A percentile compares a stretch with the other conserved stretches of the same genome.
Conservation (phyloP, 2,329 filamentous ascomycete species). For the Hymenoscyphus occultus region DNA sequence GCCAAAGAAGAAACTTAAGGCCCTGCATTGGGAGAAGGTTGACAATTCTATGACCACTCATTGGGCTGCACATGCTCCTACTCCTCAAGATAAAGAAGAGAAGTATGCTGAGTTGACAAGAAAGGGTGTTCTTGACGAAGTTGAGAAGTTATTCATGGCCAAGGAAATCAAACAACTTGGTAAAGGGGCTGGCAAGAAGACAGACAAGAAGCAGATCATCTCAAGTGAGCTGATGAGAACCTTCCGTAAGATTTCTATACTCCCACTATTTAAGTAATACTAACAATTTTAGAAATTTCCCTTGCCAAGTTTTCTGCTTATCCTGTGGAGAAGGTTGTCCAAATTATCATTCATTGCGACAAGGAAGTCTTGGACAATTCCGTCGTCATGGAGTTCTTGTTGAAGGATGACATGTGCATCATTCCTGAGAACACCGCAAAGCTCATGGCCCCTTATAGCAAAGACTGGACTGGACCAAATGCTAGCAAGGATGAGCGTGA, state of each 20-base stretch:
- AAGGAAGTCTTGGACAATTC: constrained; percentile 80
- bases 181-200: constrained; percentile 62
- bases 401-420: constrained; percentile 87
- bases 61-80: constrained; percentile 84
- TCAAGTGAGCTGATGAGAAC: constrained; percentile 84
- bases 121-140: constrained; percentile 94
- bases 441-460: constrained; percentile 90
- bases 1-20: constrained; percentile 99
- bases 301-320: constrained; percentile 89
- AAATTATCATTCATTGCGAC: constrained; percentile 96
- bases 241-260: constrained; percentile 57
- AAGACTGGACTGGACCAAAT: constrained; percentile 91
- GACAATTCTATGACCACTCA: constrained; percentile 88
- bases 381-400: constrained; percentile 95
- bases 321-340: constrained; percentile 78
- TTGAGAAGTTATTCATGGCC: constrained; percentile 95
- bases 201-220: constrained; percentile 98
- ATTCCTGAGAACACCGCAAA: constrained; percentile 89
- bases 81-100: constrained; percentile 86
- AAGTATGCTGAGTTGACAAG: constrained; percentile 91
- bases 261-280: constrained; percentile 5
- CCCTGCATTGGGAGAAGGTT: constrained; percentile 98
- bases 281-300: constrained; percentile 63
- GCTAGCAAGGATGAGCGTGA: constrained; percentile 76
- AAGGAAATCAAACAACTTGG: constrained; percentile 93